Percentiles rank a stretch among this genome's conserved stretches.
phyloP scores from a whole-genome alignment of 164 flowering plant genomes.

The Kingdonia uniflora region DNA sequence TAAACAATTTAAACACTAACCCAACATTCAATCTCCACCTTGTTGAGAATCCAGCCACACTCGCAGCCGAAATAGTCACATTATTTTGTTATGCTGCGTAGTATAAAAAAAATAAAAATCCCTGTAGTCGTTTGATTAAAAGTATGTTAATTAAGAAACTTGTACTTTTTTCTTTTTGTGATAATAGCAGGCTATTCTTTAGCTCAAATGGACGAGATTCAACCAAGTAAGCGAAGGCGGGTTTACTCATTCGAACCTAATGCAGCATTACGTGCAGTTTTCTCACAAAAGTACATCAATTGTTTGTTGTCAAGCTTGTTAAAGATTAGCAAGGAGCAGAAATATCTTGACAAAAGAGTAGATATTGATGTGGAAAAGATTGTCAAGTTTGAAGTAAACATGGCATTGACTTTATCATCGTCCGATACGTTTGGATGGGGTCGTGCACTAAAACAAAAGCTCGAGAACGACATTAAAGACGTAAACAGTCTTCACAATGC shows the following conservation, averaged over 20 bases:
- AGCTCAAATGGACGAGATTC: slow-evolving; percentile 12
- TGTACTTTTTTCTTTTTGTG: no score
- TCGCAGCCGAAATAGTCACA: no score
- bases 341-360: no score
- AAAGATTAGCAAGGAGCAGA: slow-evolving; percentile 2
- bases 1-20: no score
- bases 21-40: no score
- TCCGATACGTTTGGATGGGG: slow-evolving; percentile 24
- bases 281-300: slow-evolving; percentile 19
- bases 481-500: neutral
- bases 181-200: no score
- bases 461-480: slow-evolving; percentile 6
- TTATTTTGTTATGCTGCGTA: no score
- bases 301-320: slow-evolving; percentile 18
- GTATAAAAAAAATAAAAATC: no score
- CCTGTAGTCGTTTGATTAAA: no score
- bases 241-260: slow-evolving; percentile 18
- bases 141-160: no score
- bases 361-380: slow-evolving; percentile 6
- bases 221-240: slow-evolving; percentile 15
- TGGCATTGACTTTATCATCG: slow-evolving; percentile 23
- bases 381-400: slow-evolving; percentile 25
- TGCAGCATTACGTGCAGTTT: neutral
- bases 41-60: no score
- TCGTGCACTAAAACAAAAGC: slow-evolving; percentile 21